phyloP scores from a whole-genome alignment of 495 filamentous ascomycete genomes.

The Penicillium paxilli region DNA sequence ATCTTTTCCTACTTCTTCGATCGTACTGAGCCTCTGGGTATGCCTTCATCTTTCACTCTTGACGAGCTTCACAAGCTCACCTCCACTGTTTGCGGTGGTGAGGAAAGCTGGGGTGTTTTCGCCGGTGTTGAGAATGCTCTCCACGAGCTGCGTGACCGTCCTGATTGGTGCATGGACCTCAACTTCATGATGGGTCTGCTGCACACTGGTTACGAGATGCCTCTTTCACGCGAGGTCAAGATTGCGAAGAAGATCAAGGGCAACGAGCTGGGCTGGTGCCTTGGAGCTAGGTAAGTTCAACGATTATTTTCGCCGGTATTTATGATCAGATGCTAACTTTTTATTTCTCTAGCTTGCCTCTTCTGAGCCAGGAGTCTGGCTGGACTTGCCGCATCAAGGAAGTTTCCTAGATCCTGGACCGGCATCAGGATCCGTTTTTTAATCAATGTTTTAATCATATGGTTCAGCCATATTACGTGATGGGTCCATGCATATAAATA shows the following conservation, averaged over 20 bases:
- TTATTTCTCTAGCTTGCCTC: constrained; percentile 58
- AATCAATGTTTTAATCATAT: constrained; percentile 28
- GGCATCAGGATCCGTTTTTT: constrained; percentile 20
- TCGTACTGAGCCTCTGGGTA: constrained; percentile 85
- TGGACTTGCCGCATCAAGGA: constrained; percentile 76
- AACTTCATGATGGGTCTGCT: constrained; percentile 92
- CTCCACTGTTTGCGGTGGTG: constrained; percentile 78
- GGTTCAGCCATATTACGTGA: constrained; percentile 21
- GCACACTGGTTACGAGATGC: constrained; percentile 98
- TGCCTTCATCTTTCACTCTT: constrained; percentile 93
- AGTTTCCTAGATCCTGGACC: constrained; percentile 42
- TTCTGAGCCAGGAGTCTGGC: constrained; percentile 70
- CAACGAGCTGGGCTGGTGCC: constrained; percentile 96
- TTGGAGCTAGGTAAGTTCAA: constrained; percentile 79
- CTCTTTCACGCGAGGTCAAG: constrained; percentile 89
- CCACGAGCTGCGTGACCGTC: constrained; percentile 71
- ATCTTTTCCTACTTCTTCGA: constrained; percentile 98
- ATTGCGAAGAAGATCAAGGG: constrained; percentile 98
- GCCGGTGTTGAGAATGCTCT: constrained; percentile 66
- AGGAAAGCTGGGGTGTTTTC: constrained; percentile 76
- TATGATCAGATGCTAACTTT: constrained; percentile 28
- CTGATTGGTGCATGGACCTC: constrained; percentile 90
- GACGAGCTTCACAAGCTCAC: constrained; percentile 83
- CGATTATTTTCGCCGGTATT: neutral
- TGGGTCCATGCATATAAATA: constrained; percentile 38